Evolutionary conservation across 768 basidiomycete species (phyloP), one percentile per base, ranked within the genome.

Genomic region (Lactarius indigo): DNA sequence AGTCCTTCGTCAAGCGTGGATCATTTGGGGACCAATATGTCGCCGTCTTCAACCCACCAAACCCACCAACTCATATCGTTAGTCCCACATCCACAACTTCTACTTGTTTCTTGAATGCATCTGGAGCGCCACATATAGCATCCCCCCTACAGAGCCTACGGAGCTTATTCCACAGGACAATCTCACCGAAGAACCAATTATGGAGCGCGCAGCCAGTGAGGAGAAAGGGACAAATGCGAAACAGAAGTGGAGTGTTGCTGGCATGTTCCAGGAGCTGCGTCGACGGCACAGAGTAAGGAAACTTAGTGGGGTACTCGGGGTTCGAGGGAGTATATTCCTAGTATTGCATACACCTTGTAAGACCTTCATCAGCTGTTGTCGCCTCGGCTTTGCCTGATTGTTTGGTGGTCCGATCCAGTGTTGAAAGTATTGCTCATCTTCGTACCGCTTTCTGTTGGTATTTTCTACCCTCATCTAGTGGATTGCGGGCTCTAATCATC

Each of bases 361-460:
- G 83, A 74, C 33, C 28, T 28, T 23, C 15, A 50, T 4, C 26
- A 35, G 18, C 33, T n/a, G 26, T 20, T 8, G 42, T 33, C n/a
- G 44, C 8, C 7, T 6, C 23, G 1, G 9, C 33, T 8, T 35
- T 8, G 5, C 23, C 13, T 44, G 18, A 8, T 65, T 20, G 30
- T 59, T 64, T 17, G 59, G 66, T 2, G 28, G 31, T 71, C 56
- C 42, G n/a, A 1, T 28, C 30, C 61, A 91, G 90, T 84, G 81
- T 74, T 92, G 8, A 92, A 92, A 70, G 13, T 90, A 20, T 76
- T 92, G 13, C 80, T 91, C 0, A 69, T 89, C 9, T 91, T 82
- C 72, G 90, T 92, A 31, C 90, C 90, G 2, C 71, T 91, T 68
- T 87, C 90, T 1, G 90, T 85, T 74, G 57, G 83, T 73, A 5